Percentiles rank a stretch among this genome's conserved stretches.
Evolutionary conservation across 805 yeast species (phyloP).

Genomic region (Saturnispora gosingensis): DNA sequence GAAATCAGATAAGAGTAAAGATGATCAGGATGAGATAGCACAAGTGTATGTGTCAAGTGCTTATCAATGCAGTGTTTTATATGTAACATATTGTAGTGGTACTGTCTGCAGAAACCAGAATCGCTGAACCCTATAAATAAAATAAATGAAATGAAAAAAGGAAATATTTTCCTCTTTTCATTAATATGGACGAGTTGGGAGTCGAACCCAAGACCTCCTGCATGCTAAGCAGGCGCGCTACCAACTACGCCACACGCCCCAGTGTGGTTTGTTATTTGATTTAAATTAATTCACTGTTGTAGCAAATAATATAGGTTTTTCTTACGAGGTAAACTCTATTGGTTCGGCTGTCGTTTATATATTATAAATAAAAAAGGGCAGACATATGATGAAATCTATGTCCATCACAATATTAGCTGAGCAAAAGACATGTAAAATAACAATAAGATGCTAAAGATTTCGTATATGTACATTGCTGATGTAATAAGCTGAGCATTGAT

Average conservation of each 20-base stretch:
- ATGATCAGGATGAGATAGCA: not conserved
- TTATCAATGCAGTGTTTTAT: not conserved
- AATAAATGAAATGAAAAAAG: slow-evolving; percentile 1
- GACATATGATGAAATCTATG: no score
- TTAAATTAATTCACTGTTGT: no score
- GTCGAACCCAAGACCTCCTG: slow-evolving; percentile 76
- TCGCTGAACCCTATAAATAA: not conserved
- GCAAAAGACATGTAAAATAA: no score
- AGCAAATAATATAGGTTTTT: no score
- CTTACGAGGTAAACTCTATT: no score
- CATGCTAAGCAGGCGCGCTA: slow-evolving; percentile 79
- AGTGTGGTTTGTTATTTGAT: no score
- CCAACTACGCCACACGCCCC: slow-evolving; percentile 81
- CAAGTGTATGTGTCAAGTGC: not conserved
- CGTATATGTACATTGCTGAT: no score
- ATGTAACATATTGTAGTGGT: not conserved
- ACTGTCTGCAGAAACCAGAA: not conserved
- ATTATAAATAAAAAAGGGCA: no score
- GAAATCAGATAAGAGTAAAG: not conserved
- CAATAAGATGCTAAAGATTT: no score
- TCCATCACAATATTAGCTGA: no score
- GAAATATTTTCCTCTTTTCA: not conserved
- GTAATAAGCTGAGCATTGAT: no score
- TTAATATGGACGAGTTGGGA: slow-evolving; percentile 59
- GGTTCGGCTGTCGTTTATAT: no score